A percentile compares a stretch with the other conserved stretches of the same genome.
These are phyloP conservation scores for Elaphomyces granulatus DNA, from an alignment of 495 filamentous ascomycete genomes.

Conservation along the genomic window DNA sequence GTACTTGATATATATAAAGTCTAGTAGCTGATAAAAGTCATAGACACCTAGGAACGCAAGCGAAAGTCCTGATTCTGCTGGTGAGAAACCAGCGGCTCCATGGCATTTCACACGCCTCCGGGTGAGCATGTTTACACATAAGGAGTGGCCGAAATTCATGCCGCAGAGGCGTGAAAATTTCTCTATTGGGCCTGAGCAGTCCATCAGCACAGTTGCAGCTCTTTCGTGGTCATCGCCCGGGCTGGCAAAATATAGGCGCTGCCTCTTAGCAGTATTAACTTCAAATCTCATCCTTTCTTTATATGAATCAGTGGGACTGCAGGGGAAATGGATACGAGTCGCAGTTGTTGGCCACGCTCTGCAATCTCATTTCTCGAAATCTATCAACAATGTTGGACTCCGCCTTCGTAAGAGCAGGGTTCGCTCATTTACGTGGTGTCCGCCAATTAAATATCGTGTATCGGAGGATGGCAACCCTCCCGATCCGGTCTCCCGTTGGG, in stretches of 20 bases:
- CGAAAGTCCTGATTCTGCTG: neutral
- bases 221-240: slow-evolving; percentile 50
- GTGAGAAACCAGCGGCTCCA: neutral
- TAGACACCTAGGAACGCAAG: slow-evolving; percentile 1
- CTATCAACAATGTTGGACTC: slow-evolving; percentile 4
- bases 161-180: slow-evolving; percentile 34
- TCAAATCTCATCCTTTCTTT: slow-evolving; percentile 39
- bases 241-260: slow-evolving; percentile 41
- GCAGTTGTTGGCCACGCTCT: slow-evolving; percentile 28
- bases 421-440: slow-evolving; percentile 30
- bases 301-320: slow-evolving; percentile 26
- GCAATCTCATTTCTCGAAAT: slow-evolving; percentile 10
- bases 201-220: slow-evolving; percentile 33
- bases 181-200: slow-evolving; percentile 52
- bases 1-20: too few relatives aligned
- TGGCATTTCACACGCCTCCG: slow-evolving; percentile 32
- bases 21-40: too few relatives aligned
- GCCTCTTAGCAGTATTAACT: slow-evolving; percentile 43
- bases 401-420: slow-evolving; percentile 19
- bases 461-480: neutral
- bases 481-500: slow-evolving; percentile 22
- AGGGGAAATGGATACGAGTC: slow-evolving; percentile 31
- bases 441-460: slow-evolving; percentile 17
- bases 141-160: slow-evolving; percentile 37
- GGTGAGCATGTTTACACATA: slow-evolving; percentile 36